Evolutionary conservation across 2,329 filamentous ascomycete species (phyloP).

Genomic region (Penicillium psychrosexuale): DNA sequence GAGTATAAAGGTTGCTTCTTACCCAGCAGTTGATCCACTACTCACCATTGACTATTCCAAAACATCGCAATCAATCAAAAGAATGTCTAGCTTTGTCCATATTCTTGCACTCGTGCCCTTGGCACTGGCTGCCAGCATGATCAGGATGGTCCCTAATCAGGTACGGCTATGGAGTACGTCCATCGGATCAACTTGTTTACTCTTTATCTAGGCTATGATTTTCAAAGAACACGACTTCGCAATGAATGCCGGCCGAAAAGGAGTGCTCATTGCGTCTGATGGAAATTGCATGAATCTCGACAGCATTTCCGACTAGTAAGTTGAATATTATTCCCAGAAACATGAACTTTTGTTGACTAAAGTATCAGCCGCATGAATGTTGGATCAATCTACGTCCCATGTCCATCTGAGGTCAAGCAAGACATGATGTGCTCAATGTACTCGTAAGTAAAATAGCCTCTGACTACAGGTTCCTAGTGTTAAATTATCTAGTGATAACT

Average conservation of each 20-base stretch:
- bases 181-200: background rate
- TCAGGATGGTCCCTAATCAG: background rate
- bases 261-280: background rate
- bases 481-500: background rate
- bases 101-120: slow-evolving; percentile 1
- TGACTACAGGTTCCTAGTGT: background rate
- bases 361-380: background rate
- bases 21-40: background rate
- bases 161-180: background rate
- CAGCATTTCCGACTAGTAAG: slow-evolving; percentile 1
- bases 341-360: background rate
- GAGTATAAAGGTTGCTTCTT: background rate
- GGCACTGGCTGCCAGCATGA: background rate
- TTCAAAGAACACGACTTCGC: slow-evolving; percentile 3
- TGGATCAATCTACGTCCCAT: slow-evolving; percentile 5
- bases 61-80: background rate
- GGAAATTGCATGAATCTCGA: slow-evolving; percentile 1
- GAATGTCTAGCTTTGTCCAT: background rate
- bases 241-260: background rate
- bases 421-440: slow-evolving; percentile 7
- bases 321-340: background rate
- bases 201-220: background rate
- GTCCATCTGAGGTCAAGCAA: background rate
- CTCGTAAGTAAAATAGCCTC: background rate
- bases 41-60: background rate